Base-by-base conservation (phyloP, 1,284 basidiomycete species). In the Malassezia cuniculi region DNA sequence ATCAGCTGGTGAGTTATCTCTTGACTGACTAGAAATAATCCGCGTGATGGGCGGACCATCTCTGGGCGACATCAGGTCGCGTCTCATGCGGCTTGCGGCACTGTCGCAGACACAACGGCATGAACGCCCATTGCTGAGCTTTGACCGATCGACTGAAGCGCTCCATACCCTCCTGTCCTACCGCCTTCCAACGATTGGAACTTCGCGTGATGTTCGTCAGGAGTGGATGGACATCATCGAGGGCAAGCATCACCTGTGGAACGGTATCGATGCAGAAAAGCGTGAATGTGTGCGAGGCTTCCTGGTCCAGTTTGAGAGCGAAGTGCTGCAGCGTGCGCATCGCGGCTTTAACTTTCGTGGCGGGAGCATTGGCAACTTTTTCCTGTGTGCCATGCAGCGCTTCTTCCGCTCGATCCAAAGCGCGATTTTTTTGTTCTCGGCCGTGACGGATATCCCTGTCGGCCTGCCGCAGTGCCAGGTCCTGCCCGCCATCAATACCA, bases 211-310 rank as follows among this genome's bases (percentile, higher is more conserved):
- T 45, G 84, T 85, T n/a, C 77, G 84, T 46, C 82, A 85, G 21
- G 75, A 84, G 54, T 94, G 87, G 86, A 73, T 82, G 50, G 79
- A 85, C 47, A 85, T 95, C 46, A 81, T 95, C 10, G 89, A 95
- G 70, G 90, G 90, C 0, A 74, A 75, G 19, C 87, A 84, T 58
- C 50, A 57, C 1, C 73, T 94, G 3, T 97, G 90, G 90, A 65
- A 72, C 4, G 85, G 84, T 0, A 86, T 97, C 32, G 85, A 87
- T 0, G 77, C 77, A 27, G 90, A 95, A 65, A 77, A 86, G 50
- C 89, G 89, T 68, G 90, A 95, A 67, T 78, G 79, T 17, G 82
- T 89, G 37, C 75, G 85, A 64, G 83, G 58, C 3, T 59, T 58
- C 18, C 42, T 59, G 14, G 85, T 90, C 1, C 78, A 85, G 57